These are phyloP conservation scores for Neurospora cerealis DNA, from an alignment of 495 filamentous ascomycete species.

Conservation along the genomic window DNA sequence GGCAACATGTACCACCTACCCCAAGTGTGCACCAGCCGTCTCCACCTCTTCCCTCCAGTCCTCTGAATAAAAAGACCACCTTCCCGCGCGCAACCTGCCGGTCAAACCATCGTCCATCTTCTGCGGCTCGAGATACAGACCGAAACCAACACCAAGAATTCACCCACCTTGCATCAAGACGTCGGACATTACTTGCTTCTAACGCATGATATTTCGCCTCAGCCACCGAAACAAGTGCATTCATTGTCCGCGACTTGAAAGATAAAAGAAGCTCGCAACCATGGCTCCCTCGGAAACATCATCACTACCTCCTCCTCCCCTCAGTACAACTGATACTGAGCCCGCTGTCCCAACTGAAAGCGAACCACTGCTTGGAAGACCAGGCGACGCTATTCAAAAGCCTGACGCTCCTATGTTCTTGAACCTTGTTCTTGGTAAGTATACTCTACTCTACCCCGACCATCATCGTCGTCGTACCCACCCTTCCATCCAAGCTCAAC, in stretches of 20 bases:
- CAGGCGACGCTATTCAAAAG: conserved; percentile 63
- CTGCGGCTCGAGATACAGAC: not conserved
- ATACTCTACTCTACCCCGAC: not conserved
- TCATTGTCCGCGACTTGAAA: not conserved
- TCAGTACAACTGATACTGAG: not conserved
- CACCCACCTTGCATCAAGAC: not conserved
- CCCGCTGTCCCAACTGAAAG: conserved; percentile 36
- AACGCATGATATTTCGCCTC: not conserved
- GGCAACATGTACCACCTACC: not conserved
- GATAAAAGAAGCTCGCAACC: not conserved
- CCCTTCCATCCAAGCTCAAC: not conserved
- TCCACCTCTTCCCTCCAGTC: not conserved
- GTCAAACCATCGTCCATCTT: not conserved
- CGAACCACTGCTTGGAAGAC: conserved; percentile 67
- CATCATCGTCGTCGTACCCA: not conserved
- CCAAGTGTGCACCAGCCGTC: not conserved
- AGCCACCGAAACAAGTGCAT: not conserved
- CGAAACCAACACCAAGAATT: not conserved
- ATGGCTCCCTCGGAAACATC: conserved; percentile 6
- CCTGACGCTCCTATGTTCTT: conserved; percentile 48
- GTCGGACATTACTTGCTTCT: not conserved
- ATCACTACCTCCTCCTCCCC: not conserved
- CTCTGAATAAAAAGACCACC: not conserved
- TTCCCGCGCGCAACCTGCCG: not conserved
- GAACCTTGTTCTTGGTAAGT: conserved; percentile 70